A percentile compares a stretch with the other conserved stretches of the same genome.
These are phyloP conservation scores for Alternaria gaisen DNA, from an alignment of 2,329 filamentous ascomycete genomes.

Conservation along the genomic window DNA sequence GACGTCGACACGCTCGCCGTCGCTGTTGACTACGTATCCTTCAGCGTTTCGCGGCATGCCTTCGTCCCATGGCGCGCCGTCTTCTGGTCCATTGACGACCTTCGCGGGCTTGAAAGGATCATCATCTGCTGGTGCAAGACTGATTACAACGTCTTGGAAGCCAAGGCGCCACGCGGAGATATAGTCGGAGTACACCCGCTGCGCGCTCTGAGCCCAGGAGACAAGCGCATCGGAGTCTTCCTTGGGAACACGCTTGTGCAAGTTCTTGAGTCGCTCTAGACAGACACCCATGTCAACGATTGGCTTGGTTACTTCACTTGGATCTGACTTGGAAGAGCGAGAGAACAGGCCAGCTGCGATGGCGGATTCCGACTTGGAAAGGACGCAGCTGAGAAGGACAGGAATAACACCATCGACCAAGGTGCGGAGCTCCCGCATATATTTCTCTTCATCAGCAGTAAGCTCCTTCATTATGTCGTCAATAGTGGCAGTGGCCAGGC, in stretches of 20 bases:
- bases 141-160: slow-evolving; percentile 94
- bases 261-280: slow-evolving; percentile 80
- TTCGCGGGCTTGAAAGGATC: slow-evolving; percentile 61
- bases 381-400: slow-evolving; percentile 84
- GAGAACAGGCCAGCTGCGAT: slow-evolving; percentile 74
- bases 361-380: slow-evolving; percentile 73
- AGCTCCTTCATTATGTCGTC: slow-evolving; percentile 83
- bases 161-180: slow-evolving; percentile 89
- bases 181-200: slow-evolving; percentile 84
- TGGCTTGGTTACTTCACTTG: slow-evolving; percentile 74
- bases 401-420: slow-evolving; percentile 95
- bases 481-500: slow-evolving; percentile 72
- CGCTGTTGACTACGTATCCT: slow-evolving; percentile 70
- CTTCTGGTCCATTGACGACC: slow-evolving; percentile 54
- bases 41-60: slow-evolving; percentile 66
- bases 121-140: slow-evolving; percentile 79
- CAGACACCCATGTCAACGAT: slow-evolving; percentile 94
- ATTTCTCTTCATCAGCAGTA: slow-evolving; percentile 82
- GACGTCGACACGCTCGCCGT: slow-evolving; percentile 92
- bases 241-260: slow-evolving; percentile 82
- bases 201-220: slow-evolving; percentile 80
- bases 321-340: slow-evolving; percentile 65
- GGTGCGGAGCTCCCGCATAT: slow-evolving; percentile 89
- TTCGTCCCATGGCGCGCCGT: slow-evolving; percentile 62
- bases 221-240: slow-evolving; percentile 76